These are phyloP conservation scores for Scedosporium aurantiacum DNA, from an alignment of 2,329 filamentous ascomycete species.

Conservation along the genomic window DNA sequence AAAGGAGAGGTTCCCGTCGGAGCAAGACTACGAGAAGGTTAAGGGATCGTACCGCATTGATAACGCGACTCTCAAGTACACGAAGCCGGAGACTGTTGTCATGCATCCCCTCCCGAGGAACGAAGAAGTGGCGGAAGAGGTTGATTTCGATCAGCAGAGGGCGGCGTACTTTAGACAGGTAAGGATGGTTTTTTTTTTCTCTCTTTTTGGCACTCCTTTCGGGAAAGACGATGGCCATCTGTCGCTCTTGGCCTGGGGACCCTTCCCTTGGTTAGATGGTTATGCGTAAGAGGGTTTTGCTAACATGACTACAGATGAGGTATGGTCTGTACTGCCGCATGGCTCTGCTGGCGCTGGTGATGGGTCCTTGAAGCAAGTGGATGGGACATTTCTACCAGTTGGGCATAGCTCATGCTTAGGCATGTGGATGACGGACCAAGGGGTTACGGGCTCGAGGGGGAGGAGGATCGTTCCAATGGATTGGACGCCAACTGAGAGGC, in stretches of 20 bases:
- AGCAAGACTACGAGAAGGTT: constrained; percentile 71
- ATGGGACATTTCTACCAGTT: neutral
- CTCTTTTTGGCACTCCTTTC: neutral
- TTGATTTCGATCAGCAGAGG: constrained; percentile 92
- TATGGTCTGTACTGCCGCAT: constrained; percentile 97
- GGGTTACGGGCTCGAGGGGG: neutral
- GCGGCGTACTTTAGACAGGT: constrained; percentile 99
- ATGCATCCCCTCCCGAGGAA: constrained; percentile 94
- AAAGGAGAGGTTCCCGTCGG: constrained; percentile 83
- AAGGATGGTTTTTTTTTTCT: constrained; percentile 26
- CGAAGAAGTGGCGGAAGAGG: constrained; percentile 85
- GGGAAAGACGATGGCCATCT: no score
- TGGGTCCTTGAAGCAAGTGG: constrained; percentile 31
- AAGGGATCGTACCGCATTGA: constrained; percentile 86
- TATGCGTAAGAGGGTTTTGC: constrained; percentile 13
- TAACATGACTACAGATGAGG: constrained; percentile 63
- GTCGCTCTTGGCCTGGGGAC: neutral
- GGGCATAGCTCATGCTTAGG: neutral
- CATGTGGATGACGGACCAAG: neutral
- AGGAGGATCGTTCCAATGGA: no score
- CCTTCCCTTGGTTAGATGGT: neutral
- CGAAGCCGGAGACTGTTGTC: constrained; percentile 87
- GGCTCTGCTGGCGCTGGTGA: constrained; percentile 88
- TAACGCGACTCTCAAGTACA: constrained; percentile 78
- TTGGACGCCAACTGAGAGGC: no score